Evolutionary conservation across 352 stramenopile genomes (phyloP).

Genomic region (Pythium brassicae): DNA sequence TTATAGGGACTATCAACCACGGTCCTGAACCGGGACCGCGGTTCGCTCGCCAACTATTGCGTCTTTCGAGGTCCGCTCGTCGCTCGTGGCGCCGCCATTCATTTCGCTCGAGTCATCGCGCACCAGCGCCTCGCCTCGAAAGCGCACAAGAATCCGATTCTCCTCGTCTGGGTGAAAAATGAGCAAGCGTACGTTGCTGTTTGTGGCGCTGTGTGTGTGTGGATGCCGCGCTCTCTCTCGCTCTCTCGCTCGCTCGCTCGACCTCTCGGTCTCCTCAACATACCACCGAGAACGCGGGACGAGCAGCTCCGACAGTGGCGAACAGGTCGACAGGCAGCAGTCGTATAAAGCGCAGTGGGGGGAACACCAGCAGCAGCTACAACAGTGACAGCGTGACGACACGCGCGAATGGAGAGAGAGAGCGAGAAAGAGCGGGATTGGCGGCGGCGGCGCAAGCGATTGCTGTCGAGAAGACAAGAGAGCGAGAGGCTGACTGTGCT

Average conservation of each 20-base stretch:
- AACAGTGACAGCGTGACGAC: no score
- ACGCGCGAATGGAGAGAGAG: no score
- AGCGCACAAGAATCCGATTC: slow-evolving; percentile 46
- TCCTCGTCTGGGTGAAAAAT: slow-evolving; percentile 75
- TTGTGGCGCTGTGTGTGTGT: not conserved
- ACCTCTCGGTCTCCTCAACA: no score
- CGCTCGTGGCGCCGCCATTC: slow-evolving; percentile 14
- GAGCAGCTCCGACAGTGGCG: not conserved
- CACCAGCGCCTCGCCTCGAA: not conserved
- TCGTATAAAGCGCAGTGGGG: no score
- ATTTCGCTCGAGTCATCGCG: slow-evolving; percentile 7
- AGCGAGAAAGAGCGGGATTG: no score
- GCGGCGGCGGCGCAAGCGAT: not conserved
- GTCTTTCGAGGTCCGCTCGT: no score
- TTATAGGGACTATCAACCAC: not conserved
- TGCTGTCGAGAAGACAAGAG: no score
- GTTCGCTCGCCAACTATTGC: not conserved
- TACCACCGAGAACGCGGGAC: no score
- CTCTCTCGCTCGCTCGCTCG: no score
- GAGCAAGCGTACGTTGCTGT: slow-evolving; percentile 58
- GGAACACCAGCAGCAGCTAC: no score
- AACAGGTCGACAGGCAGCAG: not conserved
- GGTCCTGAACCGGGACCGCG: not conserved
- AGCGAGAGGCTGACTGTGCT: not conserved
- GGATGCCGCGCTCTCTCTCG: not conserved